These are phyloP conservation scores for Fusarium sterilihyphosum DNA, from an alignment of 2,329 filamentous ascomycete species.

Conservation along the genomic window DNA sequence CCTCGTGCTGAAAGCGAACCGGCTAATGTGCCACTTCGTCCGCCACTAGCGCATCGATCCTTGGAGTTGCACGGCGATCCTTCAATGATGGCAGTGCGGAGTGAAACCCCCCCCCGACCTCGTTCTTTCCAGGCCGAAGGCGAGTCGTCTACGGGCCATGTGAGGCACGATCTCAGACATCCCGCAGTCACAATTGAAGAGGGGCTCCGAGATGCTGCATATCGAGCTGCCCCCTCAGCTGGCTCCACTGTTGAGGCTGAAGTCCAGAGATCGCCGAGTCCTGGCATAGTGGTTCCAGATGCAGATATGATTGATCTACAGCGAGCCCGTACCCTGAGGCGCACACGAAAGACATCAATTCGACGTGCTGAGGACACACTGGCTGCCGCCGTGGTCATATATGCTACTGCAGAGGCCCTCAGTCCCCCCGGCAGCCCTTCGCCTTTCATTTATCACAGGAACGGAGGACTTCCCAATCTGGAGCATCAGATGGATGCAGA, in stretches of 20 bases:
- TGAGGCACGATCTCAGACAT: conserved; percentile 28
- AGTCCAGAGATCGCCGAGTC: conserved; percentile 52
- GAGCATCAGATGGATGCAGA: conserved; percentile 41
- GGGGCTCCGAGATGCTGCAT: conserved; percentile 29
- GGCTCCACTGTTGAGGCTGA: conserved; percentile 15
- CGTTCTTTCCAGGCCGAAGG: conserved; percentile 30
- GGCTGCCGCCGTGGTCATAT: conserved; percentile 64
- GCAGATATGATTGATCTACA: conserved; percentile 51
- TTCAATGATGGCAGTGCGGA: conserved; percentile 4
- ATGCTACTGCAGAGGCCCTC: conserved; percentile 60
- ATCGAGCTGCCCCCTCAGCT: conserved; percentile 5
- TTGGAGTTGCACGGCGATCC: conserved; percentile 22
- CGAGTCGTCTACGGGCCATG: conserved; percentile 19
- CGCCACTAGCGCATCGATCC: conserved; percentile 12
- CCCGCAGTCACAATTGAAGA: conserved; percentile 15
- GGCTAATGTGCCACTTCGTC: conserved; percentile 12
- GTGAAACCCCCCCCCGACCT: conserved; percentile 5
- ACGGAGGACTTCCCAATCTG: conserved; percentile 42
- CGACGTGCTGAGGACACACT: conserved; percentile 62
- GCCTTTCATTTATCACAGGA: conserved; percentile 36
- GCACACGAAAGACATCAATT: conserved; percentile 57
- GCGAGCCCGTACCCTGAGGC: conserved; percentile 56
- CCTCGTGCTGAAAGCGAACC: conserved; percentile 21
- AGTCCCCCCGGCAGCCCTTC: conserved; percentile 53
- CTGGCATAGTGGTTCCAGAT: conserved; percentile 58